Evolutionary conservation across 129 eudicot species (phyloP).

Genomic region (Scalesia atractyloides): DNA sequence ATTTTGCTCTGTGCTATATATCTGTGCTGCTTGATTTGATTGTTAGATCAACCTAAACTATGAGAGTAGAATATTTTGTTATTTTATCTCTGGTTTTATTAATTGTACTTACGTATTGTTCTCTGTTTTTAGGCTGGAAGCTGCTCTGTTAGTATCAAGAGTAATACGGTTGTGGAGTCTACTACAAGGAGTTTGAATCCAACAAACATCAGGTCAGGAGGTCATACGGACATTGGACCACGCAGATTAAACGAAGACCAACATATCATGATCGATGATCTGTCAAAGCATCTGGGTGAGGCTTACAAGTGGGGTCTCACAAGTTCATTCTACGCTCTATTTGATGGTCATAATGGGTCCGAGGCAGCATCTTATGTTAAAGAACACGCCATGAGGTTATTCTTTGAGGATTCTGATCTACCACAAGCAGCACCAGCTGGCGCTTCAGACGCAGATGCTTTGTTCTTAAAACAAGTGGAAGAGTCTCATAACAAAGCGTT

Average conservation of each 20-base stretch:
- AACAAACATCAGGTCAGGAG: slow-evolving; percentile 66
- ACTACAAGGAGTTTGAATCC: slow-evolving; percentile 41
- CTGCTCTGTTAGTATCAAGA: slow-evolving; percentile 42
- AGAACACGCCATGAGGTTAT: slow-evolving; percentile 56
- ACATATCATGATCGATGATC: slow-evolving; percentile 71
- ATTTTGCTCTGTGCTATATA: too few relatives aligned
- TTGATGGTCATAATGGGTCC: slow-evolving; percentile 89
- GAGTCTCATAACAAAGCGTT: slow-evolving; percentile 52
- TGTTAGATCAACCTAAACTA: not conserved
- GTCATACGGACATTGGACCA: slow-evolving; percentile 76
- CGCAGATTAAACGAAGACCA: slow-evolving; percentile 77
- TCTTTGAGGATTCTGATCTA: slow-evolving; percentile 63
- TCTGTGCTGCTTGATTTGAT: not conserved
- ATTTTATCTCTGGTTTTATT: not conserved
- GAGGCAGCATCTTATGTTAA: slow-evolving; percentile 75
- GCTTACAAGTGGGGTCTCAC: slow-evolving; percentile 56
- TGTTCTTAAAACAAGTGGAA: slow-evolving; percentile 52
- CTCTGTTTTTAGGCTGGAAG: slow-evolving; percentile 25
- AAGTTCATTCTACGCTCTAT: slow-evolving; percentile 72
- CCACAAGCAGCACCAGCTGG: slow-evolving; percentile 45
- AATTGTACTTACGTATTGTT: not conserved
- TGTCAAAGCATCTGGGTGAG: slow-evolving; percentile 50
- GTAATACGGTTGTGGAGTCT: slow-evolving; percentile 34
- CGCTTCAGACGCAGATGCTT: slow-evolving; percentile 10
- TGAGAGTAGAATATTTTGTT: not conserved